Conservation (phyloP, 805 yeast species). For the Wickerhamomyces alni region DNA sequence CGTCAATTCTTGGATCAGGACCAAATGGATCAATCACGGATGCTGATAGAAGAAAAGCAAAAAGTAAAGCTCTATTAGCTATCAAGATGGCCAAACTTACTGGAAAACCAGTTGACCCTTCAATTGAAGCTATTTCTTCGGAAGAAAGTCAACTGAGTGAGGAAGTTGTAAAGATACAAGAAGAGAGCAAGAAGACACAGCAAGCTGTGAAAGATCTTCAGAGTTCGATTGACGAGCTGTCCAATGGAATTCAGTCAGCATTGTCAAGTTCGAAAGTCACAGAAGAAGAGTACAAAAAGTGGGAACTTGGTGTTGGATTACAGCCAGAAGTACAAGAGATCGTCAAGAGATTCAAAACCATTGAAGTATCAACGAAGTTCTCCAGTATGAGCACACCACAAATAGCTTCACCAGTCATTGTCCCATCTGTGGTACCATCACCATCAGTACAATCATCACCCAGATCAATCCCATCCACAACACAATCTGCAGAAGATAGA, state of each 20-base stretch:
- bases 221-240: constrained; percentile 59
- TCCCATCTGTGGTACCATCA: not conserved
- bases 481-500: constrained; percentile 52
- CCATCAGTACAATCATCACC: constrained; percentile 12
- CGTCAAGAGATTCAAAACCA: constrained; percentile 17
- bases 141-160: constrained; percentile 37
- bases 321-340: constrained; percentile 37
- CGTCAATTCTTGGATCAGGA: constrained; percentile 73
- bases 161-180: constrained; percentile 42
- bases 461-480: constrained; percentile 14
- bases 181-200: constrained; percentile 51
- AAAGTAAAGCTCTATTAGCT: constrained; percentile 67
- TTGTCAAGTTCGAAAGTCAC: constrained; percentile 14
- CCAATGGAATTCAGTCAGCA: constrained; percentile 30
- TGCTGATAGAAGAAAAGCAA: constrained; percentile 70
- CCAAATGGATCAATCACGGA: constrained; percentile 84
- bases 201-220: constrained; percentile 64
- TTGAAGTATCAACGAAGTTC: constrained; percentile 15
- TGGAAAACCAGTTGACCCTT: constrained; percentile 52
- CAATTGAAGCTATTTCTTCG: constrained; percentile 27
- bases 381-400: constrained; percentile 6
- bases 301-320: constrained; percentile 81
- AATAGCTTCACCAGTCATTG: not conserved
- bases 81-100: constrained; percentile 91
- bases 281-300: constrained; percentile 42